Evolutionary conservation across 75 land plant genomes (phyloP).

Genomic region (Gnetum montanum): DNA sequence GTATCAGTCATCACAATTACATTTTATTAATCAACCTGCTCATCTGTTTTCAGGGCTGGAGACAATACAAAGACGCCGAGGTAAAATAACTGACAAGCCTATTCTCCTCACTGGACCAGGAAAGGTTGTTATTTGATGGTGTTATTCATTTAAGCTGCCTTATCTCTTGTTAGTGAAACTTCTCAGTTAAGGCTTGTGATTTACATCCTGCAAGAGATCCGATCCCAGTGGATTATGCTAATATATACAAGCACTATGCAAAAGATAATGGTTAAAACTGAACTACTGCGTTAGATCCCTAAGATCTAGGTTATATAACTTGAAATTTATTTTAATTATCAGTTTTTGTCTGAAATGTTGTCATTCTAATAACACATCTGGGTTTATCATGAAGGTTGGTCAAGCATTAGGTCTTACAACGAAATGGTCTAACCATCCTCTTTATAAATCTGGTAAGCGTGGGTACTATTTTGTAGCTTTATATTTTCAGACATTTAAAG

Average conservation of each 20-base stretch:
- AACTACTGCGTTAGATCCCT: no score
- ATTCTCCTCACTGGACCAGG: conserved; percentile 93
- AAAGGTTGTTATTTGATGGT: conserved; percentile 70
- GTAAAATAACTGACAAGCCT: conserved; percentile 65
- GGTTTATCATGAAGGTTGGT: conserved; percentile 83
- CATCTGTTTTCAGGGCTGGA: conserved; percentile 71
- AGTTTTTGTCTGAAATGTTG: no score
- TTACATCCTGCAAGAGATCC: no score
- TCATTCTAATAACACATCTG: no score
- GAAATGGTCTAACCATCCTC: conserved; percentile 81
- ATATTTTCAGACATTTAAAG: background rate
- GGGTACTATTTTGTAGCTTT: conserved; percentile 1
- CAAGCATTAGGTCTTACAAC: conserved; percentile 85
- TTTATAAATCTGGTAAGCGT: conserved; percentile 54
- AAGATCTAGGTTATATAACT: no score
- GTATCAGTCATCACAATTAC: no score
- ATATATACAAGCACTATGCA: no score
- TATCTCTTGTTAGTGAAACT: background rate
- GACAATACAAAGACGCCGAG: conserved; percentile 72
- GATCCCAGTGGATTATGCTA: no score
- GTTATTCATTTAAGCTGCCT: background rate
- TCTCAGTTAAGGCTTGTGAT: no score
- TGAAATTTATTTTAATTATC: no score
- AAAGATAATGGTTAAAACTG: no score
- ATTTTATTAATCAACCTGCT: no score